These are phyloP conservation scores for Dunaliella sp. DNA, from an alignment of 139 green algal genomes.

Conservation along the genomic window DNA sequence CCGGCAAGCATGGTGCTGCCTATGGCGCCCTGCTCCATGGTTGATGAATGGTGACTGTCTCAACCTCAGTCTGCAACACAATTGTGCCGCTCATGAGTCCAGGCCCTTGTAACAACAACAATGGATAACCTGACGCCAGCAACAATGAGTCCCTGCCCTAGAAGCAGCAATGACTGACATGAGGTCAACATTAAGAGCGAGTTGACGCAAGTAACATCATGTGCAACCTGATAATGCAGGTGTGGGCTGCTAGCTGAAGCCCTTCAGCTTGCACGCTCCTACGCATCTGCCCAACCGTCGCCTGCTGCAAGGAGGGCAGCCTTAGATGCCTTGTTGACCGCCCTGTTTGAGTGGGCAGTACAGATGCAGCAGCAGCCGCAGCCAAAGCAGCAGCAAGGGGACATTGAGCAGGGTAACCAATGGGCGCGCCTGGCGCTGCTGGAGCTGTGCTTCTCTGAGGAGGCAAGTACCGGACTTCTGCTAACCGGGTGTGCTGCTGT, in stretches of 20 bases:
- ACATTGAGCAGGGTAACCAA: neutral
- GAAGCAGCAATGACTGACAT: too few species aligned
- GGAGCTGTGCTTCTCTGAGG: constrained; percentile 14
- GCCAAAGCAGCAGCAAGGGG: neutral
- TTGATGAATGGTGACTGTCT: neutral
- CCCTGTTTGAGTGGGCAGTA: neutral
- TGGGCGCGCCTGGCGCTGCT: constrained; percentile 6
- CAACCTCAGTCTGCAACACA: too few species aligned
- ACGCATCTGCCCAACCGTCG: neutral
- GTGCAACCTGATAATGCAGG: neutral
- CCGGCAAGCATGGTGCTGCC: neutral
- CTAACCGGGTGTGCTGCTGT: too few species aligned
- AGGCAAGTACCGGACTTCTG: too few species aligned
- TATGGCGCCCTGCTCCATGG: too few species aligned
- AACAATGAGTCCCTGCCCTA: too few species aligned
- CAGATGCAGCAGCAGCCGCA: neutral
- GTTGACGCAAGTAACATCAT: too few species aligned
- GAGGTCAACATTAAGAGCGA: too few species aligned
- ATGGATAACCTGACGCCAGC: too few species aligned
- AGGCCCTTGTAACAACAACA: too few species aligned
- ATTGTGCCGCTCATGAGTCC: too few species aligned
- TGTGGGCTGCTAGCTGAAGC: constrained; percentile 8
- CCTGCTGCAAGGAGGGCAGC: neutral
- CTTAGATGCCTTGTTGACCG: neutral
- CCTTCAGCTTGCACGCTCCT: neutral